phyloP scores from a whole-genome alignment of 2,329 filamentous ascomycete genomes.

The Gaeumannomyces tritici region DNA sequence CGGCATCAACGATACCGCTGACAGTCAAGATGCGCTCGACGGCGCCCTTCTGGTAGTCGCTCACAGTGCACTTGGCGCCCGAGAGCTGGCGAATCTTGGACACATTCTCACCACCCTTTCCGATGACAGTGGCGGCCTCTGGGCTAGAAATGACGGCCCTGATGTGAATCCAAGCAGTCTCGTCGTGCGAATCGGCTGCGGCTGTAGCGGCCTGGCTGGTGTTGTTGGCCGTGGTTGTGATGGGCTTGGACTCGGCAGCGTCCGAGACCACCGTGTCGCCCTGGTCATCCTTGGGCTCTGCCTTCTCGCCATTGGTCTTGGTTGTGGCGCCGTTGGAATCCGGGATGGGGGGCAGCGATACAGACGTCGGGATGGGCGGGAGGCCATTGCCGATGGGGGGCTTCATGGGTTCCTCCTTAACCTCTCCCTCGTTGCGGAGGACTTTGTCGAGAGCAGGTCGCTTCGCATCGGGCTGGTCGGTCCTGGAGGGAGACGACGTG shows the following conservation, averaged over 20 bases:
- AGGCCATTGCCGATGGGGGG: slow-evolving; percentile 26
- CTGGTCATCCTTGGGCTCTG: slow-evolving; percentile 46
- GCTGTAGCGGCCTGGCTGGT: slow-evolving; percentile 28
- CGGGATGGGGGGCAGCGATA: slow-evolving; percentile 12
- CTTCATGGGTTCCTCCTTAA: slow-evolving; percentile 24
- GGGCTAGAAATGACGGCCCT: slow-evolving; percentile 95
- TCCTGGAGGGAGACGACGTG: slow-evolving; percentile 85
- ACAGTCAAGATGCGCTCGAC: slow-evolving; percentile 97
- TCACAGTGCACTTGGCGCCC: slow-evolving; percentile 96
- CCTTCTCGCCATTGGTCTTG: slow-evolving; percentile 37
- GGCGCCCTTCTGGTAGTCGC: slow-evolving; percentile 93
- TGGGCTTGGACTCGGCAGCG: slow-evolving; percentile 45
- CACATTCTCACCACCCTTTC: slow-evolving; percentile 97
- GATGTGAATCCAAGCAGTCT: slow-evolving; percentile 94
- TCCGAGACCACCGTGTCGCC: slow-evolving; percentile 62
- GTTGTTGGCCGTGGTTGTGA: slow-evolving; percentile 26
- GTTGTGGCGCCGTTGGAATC: slow-evolving; percentile 42
- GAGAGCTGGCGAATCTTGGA: slow-evolving; percentile 93
- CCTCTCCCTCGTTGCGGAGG: slow-evolving; percentile 57
- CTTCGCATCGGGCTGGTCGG: slow-evolving; percentile 94
- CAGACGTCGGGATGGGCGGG: slow-evolving; percentile 9
- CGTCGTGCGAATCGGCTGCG: slow-evolving; percentile 61
- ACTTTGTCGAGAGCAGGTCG: slow-evolving; percentile 92
- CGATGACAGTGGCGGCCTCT: slow-evolving; percentile 95
- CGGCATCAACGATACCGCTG: slow-evolving; percentile 90